phyloP scores from a whole-genome alignment of 2,329 filamentous ascomycete genomes.

The Bipolaris bicolor region DNA sequence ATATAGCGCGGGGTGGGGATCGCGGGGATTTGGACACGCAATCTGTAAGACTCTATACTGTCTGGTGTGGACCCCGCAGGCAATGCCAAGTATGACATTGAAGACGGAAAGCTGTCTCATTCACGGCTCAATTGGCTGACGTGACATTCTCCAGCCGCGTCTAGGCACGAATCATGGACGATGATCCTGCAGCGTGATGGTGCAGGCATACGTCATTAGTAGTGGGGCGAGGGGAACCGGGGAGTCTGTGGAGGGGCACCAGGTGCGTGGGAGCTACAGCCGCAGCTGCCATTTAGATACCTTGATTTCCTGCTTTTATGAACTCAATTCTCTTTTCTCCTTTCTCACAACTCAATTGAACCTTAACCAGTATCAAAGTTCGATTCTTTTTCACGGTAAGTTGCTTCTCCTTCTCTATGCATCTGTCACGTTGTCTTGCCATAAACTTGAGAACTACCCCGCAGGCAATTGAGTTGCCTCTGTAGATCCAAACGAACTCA shows the following conservation, averaged over 20 bases:
- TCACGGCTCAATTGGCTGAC: neutral
- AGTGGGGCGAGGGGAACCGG: constrained; percentile 18
- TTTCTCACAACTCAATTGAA: neutral
- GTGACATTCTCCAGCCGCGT: neutral
- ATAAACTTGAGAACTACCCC: neutral
- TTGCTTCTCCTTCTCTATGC: neutral
- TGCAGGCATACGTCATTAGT: constrained; percentile 23
- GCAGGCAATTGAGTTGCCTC: neutral
- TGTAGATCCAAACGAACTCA: neutral
- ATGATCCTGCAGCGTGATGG: constrained; percentile 12
- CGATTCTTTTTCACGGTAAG: constrained; percentile 1
- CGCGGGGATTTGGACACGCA: neutral
- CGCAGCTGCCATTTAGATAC: constrained; percentile 9
- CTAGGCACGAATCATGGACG: constrained; percentile 7
- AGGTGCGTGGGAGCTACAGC: neutral
- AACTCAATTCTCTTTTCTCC: neutral
- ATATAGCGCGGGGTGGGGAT: neutral
- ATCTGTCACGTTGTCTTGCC: neutral
- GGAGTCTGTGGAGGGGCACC: constrained; percentile 15
- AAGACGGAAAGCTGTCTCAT: neutral
- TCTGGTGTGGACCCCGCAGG: neutral
- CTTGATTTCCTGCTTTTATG: neutral
- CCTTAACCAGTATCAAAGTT: neutral
- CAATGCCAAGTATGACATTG: neutral
- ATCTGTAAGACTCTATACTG: neutral